Evolutionary conservation across 2,329 filamentous ascomycete genomes (phyloP).

Genomic region (Stagonosporopsis cucurbitacearum): DNA sequence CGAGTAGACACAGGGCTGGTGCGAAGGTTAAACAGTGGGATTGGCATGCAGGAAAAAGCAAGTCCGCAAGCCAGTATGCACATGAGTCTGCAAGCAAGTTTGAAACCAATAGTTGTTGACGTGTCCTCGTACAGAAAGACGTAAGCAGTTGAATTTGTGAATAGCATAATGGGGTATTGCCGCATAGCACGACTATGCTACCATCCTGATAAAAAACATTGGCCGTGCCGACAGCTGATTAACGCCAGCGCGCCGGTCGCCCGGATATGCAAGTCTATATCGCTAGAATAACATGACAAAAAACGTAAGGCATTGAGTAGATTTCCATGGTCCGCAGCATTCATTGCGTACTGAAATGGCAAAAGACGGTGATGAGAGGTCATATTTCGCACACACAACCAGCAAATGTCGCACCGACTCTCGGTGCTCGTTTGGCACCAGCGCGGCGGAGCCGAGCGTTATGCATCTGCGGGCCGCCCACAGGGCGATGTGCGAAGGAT

Average conservation of each 20-base stretch:
- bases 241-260: conserved; percentile 9
- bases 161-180: conserved; percentile 10
- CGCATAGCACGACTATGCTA: neutral
- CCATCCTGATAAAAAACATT: neutral
- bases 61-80: neutral
- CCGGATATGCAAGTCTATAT: conserved; percentile 16
- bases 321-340: neutral
- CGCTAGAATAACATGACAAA: conserved; percentile 11
- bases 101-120: neutral
- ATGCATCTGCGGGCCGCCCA: conserved; percentile 2
- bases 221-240: neutral
- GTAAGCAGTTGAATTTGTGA: neutral
- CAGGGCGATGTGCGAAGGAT: neutral
- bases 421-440: conserved; percentile 8
- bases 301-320: conserved; percentile 2
- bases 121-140: neutral
- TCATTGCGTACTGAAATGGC: neutral
- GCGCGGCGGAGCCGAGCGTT: conserved; percentile 6
- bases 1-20: neutral
- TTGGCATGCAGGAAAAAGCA: neutral
- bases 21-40: neutral
- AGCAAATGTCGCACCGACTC: conserved; percentile 1
- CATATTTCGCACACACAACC: conserved; percentile 6
- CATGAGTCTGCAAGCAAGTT: neutral
- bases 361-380: neutral